phyloP scores from a whole-genome alignment of 768 basidiomycete genomes.

The Lactarius hengduanensis region DNA sequence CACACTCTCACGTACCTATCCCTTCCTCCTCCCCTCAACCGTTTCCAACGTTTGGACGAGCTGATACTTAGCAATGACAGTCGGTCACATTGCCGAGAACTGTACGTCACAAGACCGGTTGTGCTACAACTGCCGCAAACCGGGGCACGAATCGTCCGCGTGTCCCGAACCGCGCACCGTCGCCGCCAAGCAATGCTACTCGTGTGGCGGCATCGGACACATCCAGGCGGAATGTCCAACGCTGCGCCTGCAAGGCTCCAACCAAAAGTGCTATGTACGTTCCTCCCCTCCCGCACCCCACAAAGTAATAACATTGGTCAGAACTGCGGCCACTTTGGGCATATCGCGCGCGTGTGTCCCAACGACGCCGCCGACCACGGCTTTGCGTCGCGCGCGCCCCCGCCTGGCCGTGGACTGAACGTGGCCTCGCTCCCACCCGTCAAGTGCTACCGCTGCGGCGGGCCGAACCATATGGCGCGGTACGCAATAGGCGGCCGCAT shows the following conservation, averaged over 20 bases:
- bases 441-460: constrained; percentile 88
- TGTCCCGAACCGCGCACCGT: constrained; percentile 83
- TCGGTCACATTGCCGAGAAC: constrained; percentile 91
- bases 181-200: constrained; percentile 90
- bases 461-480: constrained; percentile 86
- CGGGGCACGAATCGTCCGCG: constrained; percentile 89
- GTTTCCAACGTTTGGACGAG: constrained; percentile 17
- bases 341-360: constrained; percentile 77
- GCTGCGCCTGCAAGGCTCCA: constrained; percentile 63
- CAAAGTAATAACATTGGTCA: too few relatives aligned
- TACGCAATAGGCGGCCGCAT: constrained; percentile 34
- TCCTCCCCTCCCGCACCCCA: too few relatives aligned
- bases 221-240: constrained; percentile 86
- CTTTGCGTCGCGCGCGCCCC: constrained; percentile 67
- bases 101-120: constrained; percentile 86
- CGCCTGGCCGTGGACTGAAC: constrained; percentile 73
- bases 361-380: constrained; percentile 43
- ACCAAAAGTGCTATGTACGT: constrained; percentile 83
- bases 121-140: constrained; percentile 93
- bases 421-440: constrained; percentile 76
- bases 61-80: constrained; percentile 41
- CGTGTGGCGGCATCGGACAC: constrained; percentile 90
- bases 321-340: constrained; percentile 79
- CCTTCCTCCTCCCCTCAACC: background rate
- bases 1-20: background rate